Evolutionary conservation across 805 yeast genomes (phyloP), one percentile per base, ranked within the genome.

Genomic region (Lipomyces sp.): DNA sequence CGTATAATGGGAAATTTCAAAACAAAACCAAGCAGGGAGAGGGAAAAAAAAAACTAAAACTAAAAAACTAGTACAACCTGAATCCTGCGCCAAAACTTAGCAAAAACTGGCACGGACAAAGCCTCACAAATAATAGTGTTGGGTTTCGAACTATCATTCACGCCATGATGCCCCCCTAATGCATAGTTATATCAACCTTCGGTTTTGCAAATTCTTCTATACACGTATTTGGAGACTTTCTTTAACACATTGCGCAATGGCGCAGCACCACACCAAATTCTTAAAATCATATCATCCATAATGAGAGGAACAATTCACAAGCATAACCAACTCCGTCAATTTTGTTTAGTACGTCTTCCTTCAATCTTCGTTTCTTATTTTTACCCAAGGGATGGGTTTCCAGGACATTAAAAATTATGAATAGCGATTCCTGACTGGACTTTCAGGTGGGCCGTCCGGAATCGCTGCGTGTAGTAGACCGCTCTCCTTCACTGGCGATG

Each of bases 401-500:
- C 24, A 42, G 24, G 48, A 42, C 48, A 15, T n/a, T 24, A 24
- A 24, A 5, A 42, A 42, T 42, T 42, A n/a, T 42, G 48, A 42
- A 42, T 15, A n/a, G 24, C 48, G 48, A 15, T n/a, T 42, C n/a
- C 48, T n/a, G 18, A 42, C n/a, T 13, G 48, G 48, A n/a, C 48
- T 42, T 42, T 42, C 48, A 8, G 48, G 48, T 4, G 48, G 48
- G 3, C 48, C 48, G n/a, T 42, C 54, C 11, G 54, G 34, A 3
- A n/a, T 51, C 54, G 65, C 18, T 55, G 67, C 71, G 50, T 67
- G 61, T 6, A 65, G 60, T 45, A 70, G 48, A 55, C 63, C 48
- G 50, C 72, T 70, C 58, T 70, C 72, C 57, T 69, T 70, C 24
- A 66, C 69, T n/a, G 74, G 73, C 35, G 70, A 59, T 15, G 72